Evolutionary conservation across 495 filamentous ascomycete genomes (phyloP), one percentile per base, ranked within the genome.

Genomic region (Podospora fimiseda): DNA sequence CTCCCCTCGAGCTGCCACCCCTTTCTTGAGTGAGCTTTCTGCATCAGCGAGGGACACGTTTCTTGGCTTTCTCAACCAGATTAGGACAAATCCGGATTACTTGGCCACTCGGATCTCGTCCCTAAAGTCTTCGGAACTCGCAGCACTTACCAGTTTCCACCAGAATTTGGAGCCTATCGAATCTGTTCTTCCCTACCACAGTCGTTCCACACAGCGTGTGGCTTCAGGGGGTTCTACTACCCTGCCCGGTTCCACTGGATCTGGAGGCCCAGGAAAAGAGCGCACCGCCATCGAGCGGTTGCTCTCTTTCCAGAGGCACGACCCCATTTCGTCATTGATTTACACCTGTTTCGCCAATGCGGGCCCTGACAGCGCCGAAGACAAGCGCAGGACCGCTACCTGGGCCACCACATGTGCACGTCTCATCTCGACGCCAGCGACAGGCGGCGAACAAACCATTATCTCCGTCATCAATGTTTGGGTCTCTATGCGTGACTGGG

Each of bases 401-500:
- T 96, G 90, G 91, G 87, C 93, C 40, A 88, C 86, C 30, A 80
- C 84, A 22, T 95, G 90, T 65, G 89, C 93, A 21, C 85, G 85
- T 57, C 71, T 96, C 62, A 86, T 90, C 18, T 77, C 75, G 7
- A 62, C 71, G 18, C 64, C 67, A n/a, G 71, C 64, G 4, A 70
- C 73, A 1, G 69, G 70, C 27, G 63, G 70, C 45, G 85, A 88
- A 45, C 80, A 82, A 43, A 83, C 89, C 46, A 74, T 88, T 43
- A 79, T 80, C 47, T 78, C 77, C 43, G 79, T 88, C 14, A 79
- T 97, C 33, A 89, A 92, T 68, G 81, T 86, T 50, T 97, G 89
- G 86, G 81, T 90, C 48, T 79, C 82, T 33, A 86, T 89, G 74
- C 82, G 87, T 63, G 85, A 89, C 63, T 97, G 93, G 93, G 85